Percentiles rank a stretch among this genome's conserved stretches.
Conservation (phyloP, 2,329 filamentous ascomycete genomes). For the Stemphylium beticola region DNA sequence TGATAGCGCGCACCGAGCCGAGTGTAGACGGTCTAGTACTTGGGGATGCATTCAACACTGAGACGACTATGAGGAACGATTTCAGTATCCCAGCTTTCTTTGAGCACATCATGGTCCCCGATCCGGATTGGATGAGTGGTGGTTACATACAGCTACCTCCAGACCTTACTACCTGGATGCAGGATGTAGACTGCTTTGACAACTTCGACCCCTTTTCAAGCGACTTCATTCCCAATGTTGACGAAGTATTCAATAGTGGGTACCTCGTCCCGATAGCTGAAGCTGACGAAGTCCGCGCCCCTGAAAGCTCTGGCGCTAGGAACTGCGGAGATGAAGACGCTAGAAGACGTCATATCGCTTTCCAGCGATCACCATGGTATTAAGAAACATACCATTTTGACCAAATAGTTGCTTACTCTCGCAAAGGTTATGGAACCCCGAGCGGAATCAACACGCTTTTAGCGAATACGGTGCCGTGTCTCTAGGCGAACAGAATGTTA, state of each 20-base stretch:
- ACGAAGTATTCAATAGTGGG: slow-evolving; percentile 14
- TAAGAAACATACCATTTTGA: no score
- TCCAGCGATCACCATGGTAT: slow-evolving; percentile 25
- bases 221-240: slow-evolving; percentile 25
- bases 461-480: slow-evolving; percentile 35
- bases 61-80: not conserved
- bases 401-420: no score
- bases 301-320: not conserved
- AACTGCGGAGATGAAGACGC: slow-evolving; percentile 11
- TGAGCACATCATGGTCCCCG: slow-evolving; percentile 29
- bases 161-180: slow-evolving; percentile 26
- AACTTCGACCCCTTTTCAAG: slow-evolving; percentile 22
- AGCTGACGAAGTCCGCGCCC: not conserved
- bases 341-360: slow-evolving; percentile 20
- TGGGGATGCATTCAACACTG: not conserved
- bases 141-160: slow-evolving; percentile 22
- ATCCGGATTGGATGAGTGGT: slow-evolving; percentile 20
- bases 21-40: no score
- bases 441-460: slow-evolving; percentile 37
- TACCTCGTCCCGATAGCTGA: not conserved
- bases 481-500: slow-evolving; percentile 34
- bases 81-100: slow-evolving; percentile 19
- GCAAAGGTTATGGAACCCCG: slow-evolving; percentile 28
- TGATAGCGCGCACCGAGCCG: no score
- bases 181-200: slow-evolving; percentile 25